Conservation (phyloP, 1,284 basidiomycete genomes). For the Somion occarium region DNA sequence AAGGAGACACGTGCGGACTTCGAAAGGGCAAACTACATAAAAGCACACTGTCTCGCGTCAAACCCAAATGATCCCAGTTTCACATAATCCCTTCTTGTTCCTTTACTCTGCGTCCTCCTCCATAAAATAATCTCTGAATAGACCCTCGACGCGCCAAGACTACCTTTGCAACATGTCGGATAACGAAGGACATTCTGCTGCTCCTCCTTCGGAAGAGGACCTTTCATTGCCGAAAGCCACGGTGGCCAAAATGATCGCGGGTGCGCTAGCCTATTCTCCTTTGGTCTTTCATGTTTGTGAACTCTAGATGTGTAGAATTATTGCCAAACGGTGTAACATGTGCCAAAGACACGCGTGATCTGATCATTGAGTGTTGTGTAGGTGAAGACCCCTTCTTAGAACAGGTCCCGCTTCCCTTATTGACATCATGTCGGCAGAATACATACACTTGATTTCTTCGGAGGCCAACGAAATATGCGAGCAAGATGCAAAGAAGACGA, state of each 20-base stretch:
- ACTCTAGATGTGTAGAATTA: conserved; percentile 78
- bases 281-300: not conserved
- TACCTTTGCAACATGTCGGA: conserved; percentile 65
- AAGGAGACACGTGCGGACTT: conserved; percentile 49
- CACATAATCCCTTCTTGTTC: conserved; percentile 6
- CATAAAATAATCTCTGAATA: not conserved
- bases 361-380: conserved; percentile 98
- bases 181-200: conserved; percentile 68
- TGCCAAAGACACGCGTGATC: conserved; percentile 93
- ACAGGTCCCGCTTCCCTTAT: conserved; percentile 1
- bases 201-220: conserved; percentile 78
- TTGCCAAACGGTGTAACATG: conserved; percentile 88
- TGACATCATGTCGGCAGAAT: conserved; percentile 58
- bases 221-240: conserved; percentile 95
- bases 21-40: conserved; percentile 30
- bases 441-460: conserved; percentile 96
- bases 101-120: not conserved
- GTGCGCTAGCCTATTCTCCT: conserved; percentile 37
- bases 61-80: conserved; percentile 2
- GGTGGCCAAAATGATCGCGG: conserved; percentile 94
- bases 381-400: conserved; percentile 48
- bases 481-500: conserved; percentile 98
- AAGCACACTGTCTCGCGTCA: conserved; percentile 7
- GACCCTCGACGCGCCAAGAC: conserved; percentile 2
- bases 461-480: conserved; percentile 99